Percentiles rank a stretch among this genome's conserved stretches.
Conservation (phyloP, 176 grass and related monocot species). For the Juncus effusus region DNA sequence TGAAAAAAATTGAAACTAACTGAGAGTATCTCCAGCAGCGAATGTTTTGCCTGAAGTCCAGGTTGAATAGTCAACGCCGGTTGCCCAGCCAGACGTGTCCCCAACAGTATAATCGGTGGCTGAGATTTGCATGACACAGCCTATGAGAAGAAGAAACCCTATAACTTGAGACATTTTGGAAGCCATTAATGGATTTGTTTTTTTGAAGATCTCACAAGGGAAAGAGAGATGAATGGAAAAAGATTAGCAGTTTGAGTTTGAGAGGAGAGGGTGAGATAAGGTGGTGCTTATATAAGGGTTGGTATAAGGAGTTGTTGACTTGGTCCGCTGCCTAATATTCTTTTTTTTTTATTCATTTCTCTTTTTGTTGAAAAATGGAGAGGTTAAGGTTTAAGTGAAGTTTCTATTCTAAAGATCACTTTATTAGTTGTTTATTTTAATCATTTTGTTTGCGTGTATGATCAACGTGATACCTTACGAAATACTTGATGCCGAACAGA, state of each 20-base stretch:
- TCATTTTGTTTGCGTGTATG: neutral
- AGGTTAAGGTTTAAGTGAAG: neutral
- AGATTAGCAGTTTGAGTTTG: constrained; percentile 5
- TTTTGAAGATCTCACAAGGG: neutral
- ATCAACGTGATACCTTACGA: constrained; percentile 8
- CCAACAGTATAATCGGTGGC: constrained; percentile 72
- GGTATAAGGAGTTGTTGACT: constrained; percentile 4
- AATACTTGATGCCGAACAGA: constrained; percentile 1
- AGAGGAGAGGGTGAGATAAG: constrained; percentile 7
- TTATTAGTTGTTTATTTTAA: neutral
- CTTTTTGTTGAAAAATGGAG: constrained; percentile 5
- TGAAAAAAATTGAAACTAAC: constrained; percentile 21
- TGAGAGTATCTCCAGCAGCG: constrained; percentile 41
- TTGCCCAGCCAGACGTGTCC: constrained; percentile 61
- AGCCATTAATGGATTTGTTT: constrained; percentile 35
- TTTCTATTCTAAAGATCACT: neutral
- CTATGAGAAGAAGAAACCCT: constrained; percentile 43
- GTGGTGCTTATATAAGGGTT: constrained; percentile 37
- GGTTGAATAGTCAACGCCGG: constrained; percentile 53
- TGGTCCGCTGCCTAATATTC: neutral
- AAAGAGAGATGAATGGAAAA: neutral
- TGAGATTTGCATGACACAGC: constrained; percentile 27
- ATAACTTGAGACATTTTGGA: constrained; percentile 30
- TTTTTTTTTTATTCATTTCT: constrained; percentile 4
- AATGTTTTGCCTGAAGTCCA: constrained; percentile 62